Evolutionary conservation across 768 basidiomycete species (phyloP).

Genomic region (Trametes sanguinea): DNA sequence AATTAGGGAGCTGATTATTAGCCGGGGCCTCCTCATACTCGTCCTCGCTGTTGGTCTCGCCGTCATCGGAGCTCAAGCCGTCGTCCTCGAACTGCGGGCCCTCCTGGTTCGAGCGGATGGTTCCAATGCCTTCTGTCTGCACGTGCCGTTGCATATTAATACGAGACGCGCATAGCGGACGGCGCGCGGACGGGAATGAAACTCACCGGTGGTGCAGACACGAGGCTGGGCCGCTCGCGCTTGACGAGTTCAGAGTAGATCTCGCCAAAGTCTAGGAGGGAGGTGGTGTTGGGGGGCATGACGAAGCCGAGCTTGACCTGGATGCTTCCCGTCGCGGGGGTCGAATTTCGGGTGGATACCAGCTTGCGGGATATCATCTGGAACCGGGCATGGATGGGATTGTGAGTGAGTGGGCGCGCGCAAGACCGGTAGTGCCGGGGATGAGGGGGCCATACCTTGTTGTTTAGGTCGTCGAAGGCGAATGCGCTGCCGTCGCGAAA

Average conservation of each 20-base stretch:
- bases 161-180: neutral
- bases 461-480: slow-evolving; percentile 62
- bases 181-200: neutral
- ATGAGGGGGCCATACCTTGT: slow-evolving; percentile 56
- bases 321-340: slow-evolving; percentile 52
- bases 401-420: neutral
- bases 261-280: slow-evolving; percentile 55
- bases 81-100: slow-evolving; percentile 72
- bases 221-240: slow-evolving; percentile 63
- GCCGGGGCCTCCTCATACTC: slow-evolving; percentile 34
- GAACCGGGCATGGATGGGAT: neutral
- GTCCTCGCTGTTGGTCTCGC: slow-evolving; percentile 39
- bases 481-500: slow-evolving; percentile 53
- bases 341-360: slow-evolving; percentile 49
- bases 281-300: slow-evolving; percentile 41
- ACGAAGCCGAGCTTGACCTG: slow-evolving; percentile 66
- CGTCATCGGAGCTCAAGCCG: slow-evolving; percentile 62
- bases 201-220: slow-evolving; percentile 76
- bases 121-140: slow-evolving; percentile 86
- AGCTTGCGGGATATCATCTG: slow-evolving; percentile 51
- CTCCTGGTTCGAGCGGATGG: slow-evolving; percentile 62
- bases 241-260: slow-evolving; percentile 66
- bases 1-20: slow-evolving; percentile 33
- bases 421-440: slow-evolving; percentile 1
- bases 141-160: neutral